Evolutionary conservation across 768 basidiomycete species (phyloP).

Genomic region (Boletellus emodensis): DNA sequence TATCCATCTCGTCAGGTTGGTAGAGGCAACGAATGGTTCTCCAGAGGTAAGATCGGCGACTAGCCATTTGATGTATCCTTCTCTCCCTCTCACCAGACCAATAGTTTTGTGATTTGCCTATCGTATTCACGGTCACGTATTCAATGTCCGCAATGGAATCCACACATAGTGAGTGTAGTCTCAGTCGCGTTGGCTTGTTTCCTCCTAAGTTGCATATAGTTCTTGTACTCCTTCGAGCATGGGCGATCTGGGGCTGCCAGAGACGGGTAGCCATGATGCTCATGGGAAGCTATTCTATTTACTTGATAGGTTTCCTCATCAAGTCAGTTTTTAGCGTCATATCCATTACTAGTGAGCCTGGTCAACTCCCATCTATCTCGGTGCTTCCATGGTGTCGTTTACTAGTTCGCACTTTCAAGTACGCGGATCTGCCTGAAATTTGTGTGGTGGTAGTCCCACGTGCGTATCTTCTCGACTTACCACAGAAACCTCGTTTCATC

Average conservation of each 20-base stretch:
- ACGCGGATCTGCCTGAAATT: neutral
- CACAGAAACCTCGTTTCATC: neutral
- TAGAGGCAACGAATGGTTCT: no score
- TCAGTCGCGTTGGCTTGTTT: no score
- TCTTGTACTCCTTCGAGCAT: no score
- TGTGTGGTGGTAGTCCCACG: conserved; percentile 1
- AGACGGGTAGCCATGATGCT: neutral
- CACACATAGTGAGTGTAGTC: no score
- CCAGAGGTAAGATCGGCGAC: no score
- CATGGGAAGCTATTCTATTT: conserved; percentile 5
- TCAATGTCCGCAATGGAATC: no score
- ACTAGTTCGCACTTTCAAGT: neutral
- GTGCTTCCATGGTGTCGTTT: neutral
- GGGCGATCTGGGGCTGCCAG: conserved; percentile 5
- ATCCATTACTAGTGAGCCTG: neutral
- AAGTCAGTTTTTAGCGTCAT: neutral
- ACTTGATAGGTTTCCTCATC: conserved; percentile 1
- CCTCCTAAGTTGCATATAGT: no score
- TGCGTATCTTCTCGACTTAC: neutral
- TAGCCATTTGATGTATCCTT: no score
- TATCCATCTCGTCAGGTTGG: no score
- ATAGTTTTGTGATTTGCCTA: no score
- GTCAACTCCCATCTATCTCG: neutral
- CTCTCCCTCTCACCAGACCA: no score
- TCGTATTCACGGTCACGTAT: no score